These are phyloP conservation scores for Kickxella alabastrina DNA, from an alignment of 192 early-diverging fungal species.

Conservation along the genomic window DNA sequence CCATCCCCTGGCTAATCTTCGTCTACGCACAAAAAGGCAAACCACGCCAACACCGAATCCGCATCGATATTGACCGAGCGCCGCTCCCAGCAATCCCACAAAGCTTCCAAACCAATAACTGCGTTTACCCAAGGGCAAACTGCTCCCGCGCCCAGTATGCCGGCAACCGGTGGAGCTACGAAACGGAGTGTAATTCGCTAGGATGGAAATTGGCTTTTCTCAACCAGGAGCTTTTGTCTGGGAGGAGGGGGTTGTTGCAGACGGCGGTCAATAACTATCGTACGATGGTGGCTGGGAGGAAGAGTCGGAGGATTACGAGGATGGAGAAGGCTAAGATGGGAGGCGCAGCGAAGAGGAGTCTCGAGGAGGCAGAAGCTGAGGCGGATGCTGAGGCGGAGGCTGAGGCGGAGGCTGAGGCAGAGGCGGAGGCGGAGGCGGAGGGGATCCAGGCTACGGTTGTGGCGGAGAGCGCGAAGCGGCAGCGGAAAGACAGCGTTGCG, in stretches of 20 bases:
- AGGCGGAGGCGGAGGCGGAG: too few relatives aligned
- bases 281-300: slow-evolving; percentile 64
- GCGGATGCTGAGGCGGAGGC: too few relatives aligned
- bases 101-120: slow-evolving; percentile 70
- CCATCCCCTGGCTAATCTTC: slow-evolving; percentile 40
- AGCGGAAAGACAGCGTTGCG: too few relatives aligned
- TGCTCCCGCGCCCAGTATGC: slow-evolving; percentile 57
- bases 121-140: slow-evolving; percentile 81
- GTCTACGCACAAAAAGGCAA: slow-evolving; percentile 58
- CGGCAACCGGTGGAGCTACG: slow-evolving; percentile 84
- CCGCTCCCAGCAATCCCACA: slow-evolving; percentile 43
- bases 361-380: too few relatives aligned
- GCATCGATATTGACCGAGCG: slow-evolving; percentile 67
- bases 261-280: slow-evolving; percentile 80
- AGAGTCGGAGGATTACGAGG: slow-evolving; percentile 69
- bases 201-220: slow-evolving; percentile 82
- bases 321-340: slow-evolving; percentile 59
- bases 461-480: too few relatives aligned
- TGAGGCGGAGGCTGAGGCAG: too few relatives aligned
- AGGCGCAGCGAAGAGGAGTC: too few relatives aligned
- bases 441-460: too few relatives aligned
- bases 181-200: slow-evolving; percentile 78
- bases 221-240: slow-evolving; percentile 62
- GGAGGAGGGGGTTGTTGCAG: slow-evolving; percentile 74
- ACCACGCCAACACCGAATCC: slow-evolving; percentile 58